A percentile compares a stretch with the other conserved stretches of the same genome.
These are phyloP conservation scores for Wickerhamomyces ciferrii DNA, from an alignment of 805 yeast species.

Conservation along the genomic window DNA sequence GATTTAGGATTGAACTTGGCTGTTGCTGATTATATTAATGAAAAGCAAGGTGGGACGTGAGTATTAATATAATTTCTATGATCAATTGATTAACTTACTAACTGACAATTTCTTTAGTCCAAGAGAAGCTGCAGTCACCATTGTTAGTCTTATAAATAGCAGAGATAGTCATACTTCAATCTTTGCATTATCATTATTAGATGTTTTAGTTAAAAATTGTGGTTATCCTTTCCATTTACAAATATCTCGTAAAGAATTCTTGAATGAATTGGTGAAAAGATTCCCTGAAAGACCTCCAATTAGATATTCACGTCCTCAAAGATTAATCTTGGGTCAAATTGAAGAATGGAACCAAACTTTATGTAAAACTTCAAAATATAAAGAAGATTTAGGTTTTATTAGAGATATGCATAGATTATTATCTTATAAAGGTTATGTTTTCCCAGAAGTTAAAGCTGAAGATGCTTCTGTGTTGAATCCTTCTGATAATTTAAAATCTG, in stretches of 20 bases:
- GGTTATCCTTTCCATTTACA: constrained; percentile 97
- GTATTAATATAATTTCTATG: too few species aligned
- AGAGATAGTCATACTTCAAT: constrained; percentile 80
- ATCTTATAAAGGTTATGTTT: constrained; percentile 83
- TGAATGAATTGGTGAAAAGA: constrained; percentile 86
- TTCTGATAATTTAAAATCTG: constrained; percentile 76
- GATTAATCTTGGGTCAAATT: constrained; percentile 80
- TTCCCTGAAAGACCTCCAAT: constrained; percentile 95
- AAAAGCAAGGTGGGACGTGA: constrained; percentile 74
- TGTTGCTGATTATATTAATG: constrained; percentile 89
- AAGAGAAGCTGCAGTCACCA: constrained; percentile 84
- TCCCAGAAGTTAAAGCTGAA: constrained; percentile 87
- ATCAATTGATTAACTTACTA: not conserved
- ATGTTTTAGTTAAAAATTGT: constrained; percentile 92
- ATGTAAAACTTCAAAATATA: constrained; percentile 83
- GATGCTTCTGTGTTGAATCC: constrained; percentile 94
- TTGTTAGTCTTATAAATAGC: constrained; percentile 77
- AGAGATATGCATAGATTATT: constrained; percentile 94
- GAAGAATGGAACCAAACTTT: constrained; percentile 98
- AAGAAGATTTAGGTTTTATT: constrained; percentile 87
- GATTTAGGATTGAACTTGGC: constrained; percentile 84
- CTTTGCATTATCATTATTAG: constrained; percentile 78
- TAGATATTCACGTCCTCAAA: constrained; percentile 76
- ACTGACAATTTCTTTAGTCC: constrained; percentile 34
- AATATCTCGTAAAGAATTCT: constrained; percentile 88